Conservation (phyloP, 2,329 filamentous ascomycete species). For the Colletotrichum coccodes region DNA sequence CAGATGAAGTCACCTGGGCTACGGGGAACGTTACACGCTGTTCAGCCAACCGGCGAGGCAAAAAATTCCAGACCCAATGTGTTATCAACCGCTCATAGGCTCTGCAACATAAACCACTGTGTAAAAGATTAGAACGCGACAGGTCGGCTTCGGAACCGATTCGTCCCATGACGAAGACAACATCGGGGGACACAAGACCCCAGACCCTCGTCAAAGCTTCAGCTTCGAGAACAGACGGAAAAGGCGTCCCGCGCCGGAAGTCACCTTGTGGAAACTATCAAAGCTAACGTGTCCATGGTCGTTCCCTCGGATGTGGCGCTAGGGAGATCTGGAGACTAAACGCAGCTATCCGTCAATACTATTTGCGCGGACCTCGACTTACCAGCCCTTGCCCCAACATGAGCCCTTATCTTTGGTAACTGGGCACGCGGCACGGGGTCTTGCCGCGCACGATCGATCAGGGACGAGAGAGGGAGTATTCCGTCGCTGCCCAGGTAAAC, state of each 20-base stretch:
- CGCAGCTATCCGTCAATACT: background rate
- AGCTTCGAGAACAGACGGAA: background rate
- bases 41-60: background rate
- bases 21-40: background rate
- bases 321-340: background rate
- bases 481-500: background rate
- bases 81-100: background rate
- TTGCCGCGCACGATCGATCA: background rate
- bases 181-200: background rate
- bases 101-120: background rate
- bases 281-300: background rate
- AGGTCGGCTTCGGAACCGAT: background rate
- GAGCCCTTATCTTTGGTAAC: background rate
- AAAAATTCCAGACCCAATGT: background rate
- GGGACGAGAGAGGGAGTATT: background rate
- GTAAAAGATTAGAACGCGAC: background rate
- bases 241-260: background rate
- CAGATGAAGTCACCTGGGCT: background rate
- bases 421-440: background rate
- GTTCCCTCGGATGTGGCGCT: background rate
- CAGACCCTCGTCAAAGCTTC: background rate
- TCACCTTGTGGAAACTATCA: background rate
- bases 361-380: background rate
- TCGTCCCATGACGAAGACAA: conserved; percentile 9
- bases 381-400: background rate